Base-by-base conservation (phyloP, 2,329 filamentous ascomycete genomes). In the Trichoderma breve region DNA sequence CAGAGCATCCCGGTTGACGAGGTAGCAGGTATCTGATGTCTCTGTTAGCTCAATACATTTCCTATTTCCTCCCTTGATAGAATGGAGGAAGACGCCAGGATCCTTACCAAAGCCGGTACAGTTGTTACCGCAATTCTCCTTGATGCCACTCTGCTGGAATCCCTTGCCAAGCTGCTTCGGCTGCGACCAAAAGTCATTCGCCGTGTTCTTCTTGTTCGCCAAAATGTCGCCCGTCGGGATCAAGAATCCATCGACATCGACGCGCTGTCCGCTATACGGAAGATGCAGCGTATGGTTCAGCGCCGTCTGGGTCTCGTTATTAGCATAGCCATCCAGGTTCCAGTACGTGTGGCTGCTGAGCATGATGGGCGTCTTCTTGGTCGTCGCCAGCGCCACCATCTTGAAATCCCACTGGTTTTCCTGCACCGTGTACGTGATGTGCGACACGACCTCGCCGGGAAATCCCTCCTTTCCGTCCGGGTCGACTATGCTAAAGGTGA, bases 321-420 rank as follows among this genome's bases (percentile, higher is more conserved):
- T 93, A 77, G 91, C 86, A 77, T 92, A 95, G 39, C 90, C 93
- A 77, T 95, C 92, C 58, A 95, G 84, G 80, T 95, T 95, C 93
- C 92, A 95, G 85, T 95, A 95, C 8, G 88, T 89, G 84, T 93
- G 85, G 75, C 84, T 87, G 78, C 88, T 92, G 72, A 95, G 86
- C 92, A 95, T 95, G 80, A 95, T 93, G 63, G 93, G 93, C 6
- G 93, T 95, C 83, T 90, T 91, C 82, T 92, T 89, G 34, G 91
- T 93, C 9, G 90, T 90, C 3, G 92, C 84, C 70, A 92, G 80
- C 53, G 92, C 92, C 15, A 90, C 83, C 85, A 95, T 93, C 81
- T 89, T 91, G 76, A 94, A 85, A 77, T 92, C 86, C 91, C 92
- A 94, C 62, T 89, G 87, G 79, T 86, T 84, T 32, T 89, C 87